Percentiles rank a stretch among this genome's conserved stretches.
Evolutionary conservation across 2,329 filamentous ascomycete genomes (phyloP).

Genomic region (Neoarthrinium moseri): DNA sequence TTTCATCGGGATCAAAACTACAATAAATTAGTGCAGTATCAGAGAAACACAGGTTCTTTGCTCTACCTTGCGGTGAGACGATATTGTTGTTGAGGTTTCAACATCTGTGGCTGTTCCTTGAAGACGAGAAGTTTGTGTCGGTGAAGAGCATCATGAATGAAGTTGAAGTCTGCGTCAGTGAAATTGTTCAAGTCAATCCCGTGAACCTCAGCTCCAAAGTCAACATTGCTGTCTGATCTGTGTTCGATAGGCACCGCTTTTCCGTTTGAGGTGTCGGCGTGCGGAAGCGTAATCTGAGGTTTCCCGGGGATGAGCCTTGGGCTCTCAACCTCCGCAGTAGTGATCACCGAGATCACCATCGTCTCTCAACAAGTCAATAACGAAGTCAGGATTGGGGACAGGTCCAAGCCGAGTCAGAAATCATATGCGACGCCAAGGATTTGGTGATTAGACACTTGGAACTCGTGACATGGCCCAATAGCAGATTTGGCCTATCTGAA

Average conservation of each 20-base stretch:
- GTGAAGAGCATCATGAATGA: slow-evolving; percentile 66
- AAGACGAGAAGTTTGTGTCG: slow-evolving; percentile 68
- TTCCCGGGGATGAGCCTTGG: slow-evolving; percentile 14
- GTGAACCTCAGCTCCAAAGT: slow-evolving; percentile 33
- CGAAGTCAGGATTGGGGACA: too few species aligned
- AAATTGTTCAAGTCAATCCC: slow-evolving; percentile 33
- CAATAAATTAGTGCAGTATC: background rate
- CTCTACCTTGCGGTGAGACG: slow-evolving; percentile 24
- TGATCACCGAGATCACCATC: slow-evolving; percentile 24
- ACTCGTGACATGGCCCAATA: too few species aligned
- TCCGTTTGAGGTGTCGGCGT: slow-evolving; percentile 21
- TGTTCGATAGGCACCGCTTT: slow-evolving; percentile 24
- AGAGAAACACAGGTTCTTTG: background rate
- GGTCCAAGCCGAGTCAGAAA: too few species aligned
- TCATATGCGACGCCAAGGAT: too few species aligned
- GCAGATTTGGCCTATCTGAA: too few species aligned
- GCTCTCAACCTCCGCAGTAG: slow-evolving; percentile 17
- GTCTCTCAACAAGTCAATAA: too few species aligned
- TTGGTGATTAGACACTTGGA: too few species aligned
- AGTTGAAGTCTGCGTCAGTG: slow-evolving; percentile 61
- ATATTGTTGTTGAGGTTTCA: slow-evolving; percentile 32
- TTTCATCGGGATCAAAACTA: slow-evolving; percentile 32
- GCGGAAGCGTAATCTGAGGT: slow-evolving; percentile 20
- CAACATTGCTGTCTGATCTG: slow-evolving; percentile 25
- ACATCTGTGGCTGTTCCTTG: slow-evolving; percentile 61